Base-by-base conservation (phyloP, 495 filamentous ascomycete species). In the Aspergillus funiculosus region DNA sequence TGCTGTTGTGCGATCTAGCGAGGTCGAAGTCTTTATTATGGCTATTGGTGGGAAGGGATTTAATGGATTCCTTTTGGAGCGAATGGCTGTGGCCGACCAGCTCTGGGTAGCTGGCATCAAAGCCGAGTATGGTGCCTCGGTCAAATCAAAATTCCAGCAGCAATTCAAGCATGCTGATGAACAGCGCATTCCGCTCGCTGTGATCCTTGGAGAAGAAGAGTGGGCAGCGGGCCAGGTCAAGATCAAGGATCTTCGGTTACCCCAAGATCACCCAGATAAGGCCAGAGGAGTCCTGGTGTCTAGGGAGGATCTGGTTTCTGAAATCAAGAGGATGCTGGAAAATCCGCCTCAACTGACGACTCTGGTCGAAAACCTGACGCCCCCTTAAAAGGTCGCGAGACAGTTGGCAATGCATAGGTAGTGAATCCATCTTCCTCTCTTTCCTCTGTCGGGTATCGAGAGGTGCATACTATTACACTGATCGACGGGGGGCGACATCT, bases 1-100 rank as follows among this genome's bases (percentile, higher is more conserved):
- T 69, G 18, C 53, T 59, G 10, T 60, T 83, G 29, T 80, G 82
- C 37, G 75, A 65, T 13, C 46, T 39, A 89, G 81, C 52, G 87
- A 95, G 62, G 81, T 88, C 1, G 87, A 94, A 59, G 86, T 86
- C 39, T 94, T 77, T 65, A 81, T 96, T 51, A 95, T 96, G 87
- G 88, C 88, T 0, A 88, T 95, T 57, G 90, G 90, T 48, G 85
- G 87, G 22, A 94, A 90, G 67, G 84, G 82, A 11, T 90, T 89
- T 67, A 85, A 74, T 2, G 89, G 89, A 17, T 68, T 94, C 39
- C 64, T 94, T 28, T 77, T 78, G 54, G 84, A 95, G 75, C 79
- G 89, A 32, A 90, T 92, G 80, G 60, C 79, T 20, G 74, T 94
- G 39, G 79, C 80, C 53, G 76, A 78, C 54, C 69, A 64, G 34